Evolutionary conservation across 2,329 filamentous ascomycete species (phyloP).

Genomic region (Purpureocillium lavendulum): DNA sequence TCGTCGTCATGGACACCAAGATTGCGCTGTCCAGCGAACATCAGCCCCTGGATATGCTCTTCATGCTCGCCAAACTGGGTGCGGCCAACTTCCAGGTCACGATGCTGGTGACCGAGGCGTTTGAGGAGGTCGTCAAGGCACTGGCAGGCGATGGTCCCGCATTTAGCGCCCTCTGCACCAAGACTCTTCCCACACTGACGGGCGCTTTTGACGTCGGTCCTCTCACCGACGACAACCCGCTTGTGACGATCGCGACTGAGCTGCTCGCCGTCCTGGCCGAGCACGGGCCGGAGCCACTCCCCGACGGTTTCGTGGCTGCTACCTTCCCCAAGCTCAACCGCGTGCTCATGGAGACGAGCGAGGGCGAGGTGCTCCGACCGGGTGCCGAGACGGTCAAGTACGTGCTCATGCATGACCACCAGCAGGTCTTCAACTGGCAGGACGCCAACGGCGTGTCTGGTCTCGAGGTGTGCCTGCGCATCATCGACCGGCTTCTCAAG

Average conservation of each 20-base stretch:
- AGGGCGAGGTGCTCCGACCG: conserved; percentile 81
- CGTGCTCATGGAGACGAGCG: conserved; percentile 73
- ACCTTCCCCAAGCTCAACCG: conserved; percentile 81
- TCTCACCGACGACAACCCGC: conserved; percentile 73
- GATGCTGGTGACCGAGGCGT: conserved; percentile 79
- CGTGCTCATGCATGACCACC: conserved; percentile 81
- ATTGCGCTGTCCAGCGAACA: conserved; percentile 66
- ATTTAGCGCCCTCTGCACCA: conserved; percentile 73
- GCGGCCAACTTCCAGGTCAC: conserved; percentile 87
- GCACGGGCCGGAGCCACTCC: conserved; percentile 76
- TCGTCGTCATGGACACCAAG: conserved; percentile 69
- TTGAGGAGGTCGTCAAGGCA: conserved; percentile 73
- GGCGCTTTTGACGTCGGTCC: conserved; percentile 84
- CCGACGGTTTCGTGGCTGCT: conserved; percentile 74
- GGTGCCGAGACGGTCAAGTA: conserved; percentile 82
- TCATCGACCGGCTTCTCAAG: conserved; percentile 84
- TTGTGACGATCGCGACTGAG: conserved; percentile 83
- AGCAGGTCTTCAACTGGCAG: conserved; percentile 82
- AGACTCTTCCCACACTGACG: conserved; percentile 79
- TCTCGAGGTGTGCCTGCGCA: conserved; percentile 79
- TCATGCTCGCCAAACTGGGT: conserved; percentile 80
- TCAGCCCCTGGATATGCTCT: conserved; percentile 73
- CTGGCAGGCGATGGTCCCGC: conserved; percentile 55
- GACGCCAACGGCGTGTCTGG: conserved; percentile 74
- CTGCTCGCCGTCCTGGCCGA: conserved; percentile 74